These are phyloP conservation scores for Cymodocea nodosa DNA, from an alignment of 116 monocot genomes.

Conservation along the genomic window DNA sequence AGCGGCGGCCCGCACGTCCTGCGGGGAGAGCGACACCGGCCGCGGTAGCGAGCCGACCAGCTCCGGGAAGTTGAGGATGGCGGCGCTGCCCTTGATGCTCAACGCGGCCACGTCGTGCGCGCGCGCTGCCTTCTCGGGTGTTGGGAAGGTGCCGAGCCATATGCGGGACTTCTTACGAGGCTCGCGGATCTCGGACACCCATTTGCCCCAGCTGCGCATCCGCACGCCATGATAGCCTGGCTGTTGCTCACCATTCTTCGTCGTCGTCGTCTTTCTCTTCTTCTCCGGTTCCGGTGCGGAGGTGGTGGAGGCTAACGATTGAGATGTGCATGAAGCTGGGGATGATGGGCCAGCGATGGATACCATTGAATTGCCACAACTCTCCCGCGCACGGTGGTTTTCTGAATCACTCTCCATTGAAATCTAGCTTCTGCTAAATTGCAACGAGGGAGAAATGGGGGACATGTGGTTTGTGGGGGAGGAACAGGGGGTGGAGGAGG, in stretches of 20 bases:
- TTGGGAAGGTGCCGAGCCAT: constrained; percentile 56
- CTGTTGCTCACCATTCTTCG: neutral
- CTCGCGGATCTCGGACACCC: constrained; percentile 57
- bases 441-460: neutral
- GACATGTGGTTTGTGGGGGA: neutral
- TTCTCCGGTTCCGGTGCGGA: too few species aligned
- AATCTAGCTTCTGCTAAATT: too few species aligned
- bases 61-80: constrained; percentile 31
- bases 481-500: neutral
- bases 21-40: constrained; percentile 15
- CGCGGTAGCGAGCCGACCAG: constrained; percentile 22
- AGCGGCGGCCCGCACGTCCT: constrained; percentile 31
- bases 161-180: constrained; percentile 44
- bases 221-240: constrained; percentile 32
- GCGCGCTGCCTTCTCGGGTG: constrained; percentile 43
- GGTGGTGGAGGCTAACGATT: too few species aligned
- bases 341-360: too few species aligned
- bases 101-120: constrained; percentile 42
- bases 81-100: constrained; percentile 27
- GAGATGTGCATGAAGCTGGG: too few species aligned
- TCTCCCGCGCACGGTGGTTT: too few species aligned
- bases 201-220: constrained; percentile 45
- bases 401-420: too few species aligned
- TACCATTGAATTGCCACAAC: too few species aligned
- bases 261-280: too few species aligned